Conservation (phyloP, 352 stramenopile species). For the Phytophthora fragariaefolia region DNA sequence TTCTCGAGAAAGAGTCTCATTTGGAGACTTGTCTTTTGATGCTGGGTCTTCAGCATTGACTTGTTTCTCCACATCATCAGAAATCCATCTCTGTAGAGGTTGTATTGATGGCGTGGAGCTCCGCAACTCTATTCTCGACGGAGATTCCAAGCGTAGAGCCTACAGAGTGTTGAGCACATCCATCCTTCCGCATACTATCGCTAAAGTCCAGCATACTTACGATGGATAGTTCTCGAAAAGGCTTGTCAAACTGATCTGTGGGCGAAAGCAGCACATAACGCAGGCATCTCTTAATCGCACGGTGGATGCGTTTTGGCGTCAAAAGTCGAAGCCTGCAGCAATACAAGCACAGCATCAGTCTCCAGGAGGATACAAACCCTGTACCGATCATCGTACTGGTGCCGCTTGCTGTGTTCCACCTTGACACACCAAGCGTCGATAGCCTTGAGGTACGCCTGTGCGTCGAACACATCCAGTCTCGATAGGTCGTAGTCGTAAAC, state of each 20-base stretch:
- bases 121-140: conserved; percentile 14
- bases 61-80: not conserved
- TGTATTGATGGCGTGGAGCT: not conserved
- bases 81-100: conserved; percentile 22
- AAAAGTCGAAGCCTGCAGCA: not conserved
- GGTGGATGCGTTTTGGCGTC: conserved; percentile 11
- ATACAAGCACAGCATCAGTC: not conserved
- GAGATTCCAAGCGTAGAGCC: conserved; percentile 12
- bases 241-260: not conserved
- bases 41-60: not conserved
- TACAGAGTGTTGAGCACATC: no score
- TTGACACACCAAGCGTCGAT: conserved; percentile 17
- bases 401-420: conserved; percentile 14
- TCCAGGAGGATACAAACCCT: not conserved
- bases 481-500: conserved; percentile 35
- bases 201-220: conserved; percentile 11
- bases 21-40: not conserved
- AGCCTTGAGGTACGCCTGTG: conserved; percentile 25
- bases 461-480: conserved; percentile 35
- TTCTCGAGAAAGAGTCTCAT: not conserved
- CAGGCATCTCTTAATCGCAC: conserved; percentile 22
- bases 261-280: conserved; percentile 15
- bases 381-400: not conserved
- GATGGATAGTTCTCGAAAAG: conserved; percentile 9
- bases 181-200: no score